Conservation (phyloP, 371 early-diverging fungal species). For the Saksenaea oblongispora region DNA sequence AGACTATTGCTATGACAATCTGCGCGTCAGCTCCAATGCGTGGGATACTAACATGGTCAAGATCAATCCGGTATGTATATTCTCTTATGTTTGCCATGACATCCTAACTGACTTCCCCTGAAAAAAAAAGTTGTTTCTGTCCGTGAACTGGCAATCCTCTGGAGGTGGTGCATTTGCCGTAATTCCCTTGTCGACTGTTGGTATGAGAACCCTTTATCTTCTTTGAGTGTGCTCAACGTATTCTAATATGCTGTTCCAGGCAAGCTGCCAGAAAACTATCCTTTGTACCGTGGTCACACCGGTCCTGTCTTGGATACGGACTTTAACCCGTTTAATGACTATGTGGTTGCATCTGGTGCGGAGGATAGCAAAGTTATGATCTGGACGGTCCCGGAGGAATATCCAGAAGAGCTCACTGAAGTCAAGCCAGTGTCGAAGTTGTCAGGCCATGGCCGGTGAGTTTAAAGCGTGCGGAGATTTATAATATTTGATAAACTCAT, state of each 20-base stretch:
- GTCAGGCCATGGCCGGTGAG: constrained; percentile 66
- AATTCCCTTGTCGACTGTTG: constrained; percentile 78
- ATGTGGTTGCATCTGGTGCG: constrained; percentile 85
- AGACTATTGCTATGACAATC: constrained; percentile 92
- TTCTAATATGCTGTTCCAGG: constrained; percentile 34
- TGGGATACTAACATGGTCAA: constrained; percentile 97
- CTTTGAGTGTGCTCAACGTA: not conserved
- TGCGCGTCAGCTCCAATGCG: constrained; percentile 87
- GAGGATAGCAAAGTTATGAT: constrained; percentile 97
- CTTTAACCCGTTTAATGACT: constrained; percentile 97
- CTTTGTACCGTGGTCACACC: constrained; percentile 90
- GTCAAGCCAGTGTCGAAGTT: constrained; percentile 65
- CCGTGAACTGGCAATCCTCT: constrained; percentile 94
- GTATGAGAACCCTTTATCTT: constrained; percentile 45
- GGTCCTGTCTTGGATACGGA: constrained; percentile 96
- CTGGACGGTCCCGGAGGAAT: constrained; percentile 89
- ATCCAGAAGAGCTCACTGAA: constrained; percentile 64
- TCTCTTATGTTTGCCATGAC: not conserved
- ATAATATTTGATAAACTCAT: not conserved
- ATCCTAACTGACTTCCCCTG: not conserved
- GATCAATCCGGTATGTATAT: constrained; percentile 82
- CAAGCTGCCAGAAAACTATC: constrained; percentile 83
- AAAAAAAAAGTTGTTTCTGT: constrained; percentile 69
- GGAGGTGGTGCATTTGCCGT: constrained; percentile 98
- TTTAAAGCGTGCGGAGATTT: constrained; percentile 1